A percentile compares a stretch with the other conserved stretches of the same genome.
These are phyloP conservation scores for Torrubiella hemipterigena DNA, from an alignment of 2,329 filamentous ascomycete genomes.

Conservation along the genomic window DNA sequence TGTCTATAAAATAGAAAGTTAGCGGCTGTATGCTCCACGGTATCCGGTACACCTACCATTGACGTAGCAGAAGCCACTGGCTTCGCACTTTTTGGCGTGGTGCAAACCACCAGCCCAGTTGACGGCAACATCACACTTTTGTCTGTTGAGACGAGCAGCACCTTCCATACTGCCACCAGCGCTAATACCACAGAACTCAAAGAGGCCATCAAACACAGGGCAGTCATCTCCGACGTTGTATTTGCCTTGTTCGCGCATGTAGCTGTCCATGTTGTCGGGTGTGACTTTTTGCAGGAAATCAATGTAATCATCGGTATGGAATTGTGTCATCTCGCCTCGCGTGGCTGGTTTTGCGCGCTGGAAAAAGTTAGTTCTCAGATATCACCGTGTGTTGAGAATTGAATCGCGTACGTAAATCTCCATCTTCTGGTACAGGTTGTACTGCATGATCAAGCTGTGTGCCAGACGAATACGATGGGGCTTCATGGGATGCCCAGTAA, in stretches of 20 bases:
- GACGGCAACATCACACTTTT: slow-evolving; percentile 92
- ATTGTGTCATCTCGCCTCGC: slow-evolving; percentile 81
- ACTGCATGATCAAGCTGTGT: slow-evolving; percentile 92
- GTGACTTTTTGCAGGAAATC: slow-evolving; percentile 92
- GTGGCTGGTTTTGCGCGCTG: slow-evolving; percentile 79
- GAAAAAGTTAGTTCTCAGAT: slow-evolving; percentile 19
- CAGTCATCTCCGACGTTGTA: slow-evolving; percentile 97
- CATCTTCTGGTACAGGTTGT: slow-evolving; percentile 93
- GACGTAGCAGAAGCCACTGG: slow-evolving; percentile 95
- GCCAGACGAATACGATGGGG: slow-evolving; percentile 90
- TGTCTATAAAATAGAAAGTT: slow-evolving; percentile 47
- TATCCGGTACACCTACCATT: slow-evolving; percentile 67
- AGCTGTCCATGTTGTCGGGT: slow-evolving; percentile 95
- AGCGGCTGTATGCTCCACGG: background rate
- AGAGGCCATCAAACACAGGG: slow-evolving; percentile 95
- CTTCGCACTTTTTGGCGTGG: slow-evolving; percentile 94
- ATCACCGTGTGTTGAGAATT: slow-evolving; percentile 1
- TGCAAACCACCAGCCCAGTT: slow-evolving; percentile 98
- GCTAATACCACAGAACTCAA: slow-evolving; percentile 91
- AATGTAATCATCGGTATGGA: slow-evolving; percentile 92
- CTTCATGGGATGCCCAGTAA: slow-evolving; percentile 97
- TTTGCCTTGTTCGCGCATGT: slow-evolving; percentile 77
- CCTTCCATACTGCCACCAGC: slow-evolving; percentile 90
- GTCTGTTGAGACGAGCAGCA: slow-evolving; percentile 75
- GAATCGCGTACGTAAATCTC: slow-evolving; percentile 70